Conservation (phyloP, 148 eudicot genomes). For the Cornus kousa region DNA sequence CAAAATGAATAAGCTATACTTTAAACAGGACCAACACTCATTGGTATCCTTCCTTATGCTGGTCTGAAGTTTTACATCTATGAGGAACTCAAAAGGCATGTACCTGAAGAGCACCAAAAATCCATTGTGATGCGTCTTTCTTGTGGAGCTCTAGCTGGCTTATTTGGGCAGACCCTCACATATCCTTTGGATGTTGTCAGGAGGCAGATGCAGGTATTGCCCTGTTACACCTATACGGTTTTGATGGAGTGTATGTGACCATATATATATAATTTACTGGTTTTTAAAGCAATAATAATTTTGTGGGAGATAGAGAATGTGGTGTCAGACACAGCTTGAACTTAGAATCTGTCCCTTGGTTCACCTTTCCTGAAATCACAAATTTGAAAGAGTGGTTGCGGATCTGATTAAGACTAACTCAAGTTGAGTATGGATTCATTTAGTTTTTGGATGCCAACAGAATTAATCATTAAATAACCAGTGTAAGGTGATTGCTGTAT, state of each 20-base stretch:
- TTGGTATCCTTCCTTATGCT: constrained; percentile 97
- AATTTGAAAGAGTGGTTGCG: too few relatives aligned
- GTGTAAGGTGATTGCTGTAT: too few relatives aligned
- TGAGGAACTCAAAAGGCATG: constrained; percentile 88
- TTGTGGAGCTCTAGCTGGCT: constrained; percentile 98
- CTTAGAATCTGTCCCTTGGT: too few relatives aligned
- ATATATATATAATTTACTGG: too few relatives aligned
- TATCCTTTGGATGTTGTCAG: constrained; percentile 98
- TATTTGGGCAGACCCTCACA: constrained; percentile 90
- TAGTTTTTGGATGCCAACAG: too few relatives aligned
- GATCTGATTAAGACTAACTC: too few relatives aligned
- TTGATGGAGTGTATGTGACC: neutral
- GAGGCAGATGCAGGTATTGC: constrained; percentile 93
- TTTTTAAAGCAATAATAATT: too few relatives aligned
- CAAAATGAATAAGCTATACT: neutral
- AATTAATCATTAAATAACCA: too few relatives aligned
- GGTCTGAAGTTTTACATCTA: constrained; percentile 94
- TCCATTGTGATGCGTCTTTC: constrained; percentile 82
- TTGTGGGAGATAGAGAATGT: too few relatives aligned
- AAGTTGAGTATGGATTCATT: too few relatives aligned
- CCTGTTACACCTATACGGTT: neutral
- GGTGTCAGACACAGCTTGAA: too few relatives aligned
- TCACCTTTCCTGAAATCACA: too few relatives aligned
- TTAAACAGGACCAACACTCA: constrained; percentile 83
- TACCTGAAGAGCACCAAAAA: constrained; percentile 90